Conservation (phyloP, 1,139 yeast genomes). For the Pichia sp. region DNA sequence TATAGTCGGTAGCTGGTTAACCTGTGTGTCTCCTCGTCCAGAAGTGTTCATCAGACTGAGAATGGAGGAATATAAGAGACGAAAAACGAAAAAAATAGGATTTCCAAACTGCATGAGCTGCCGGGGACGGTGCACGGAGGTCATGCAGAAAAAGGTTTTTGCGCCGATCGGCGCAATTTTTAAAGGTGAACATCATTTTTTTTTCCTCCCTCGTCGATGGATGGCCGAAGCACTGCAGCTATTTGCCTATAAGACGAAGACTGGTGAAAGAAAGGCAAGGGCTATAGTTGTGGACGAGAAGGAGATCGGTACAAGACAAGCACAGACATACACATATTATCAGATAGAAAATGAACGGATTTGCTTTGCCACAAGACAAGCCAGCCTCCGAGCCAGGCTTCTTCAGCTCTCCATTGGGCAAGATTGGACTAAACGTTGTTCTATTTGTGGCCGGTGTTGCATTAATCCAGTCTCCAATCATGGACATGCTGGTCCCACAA, state of each 20-base stretch:
- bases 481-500: conserved; percentile 81
- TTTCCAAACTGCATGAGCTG: too few relatives aligned
- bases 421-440: conserved; percentile 57
- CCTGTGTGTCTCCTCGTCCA: too few relatives aligned
- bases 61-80: too few relatives aligned
- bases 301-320: not conserved
- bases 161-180: conserved; percentile 5
- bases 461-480: conserved; percentile 69
- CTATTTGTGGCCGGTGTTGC: conserved; percentile 70
- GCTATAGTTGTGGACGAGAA: not conserved
- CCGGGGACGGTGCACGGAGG: conserved; percentile 4
- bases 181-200: not conserved
- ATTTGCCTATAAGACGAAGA: not conserved
- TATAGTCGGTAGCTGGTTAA: too few relatives aligned
- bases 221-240: not conserved
- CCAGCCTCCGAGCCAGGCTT: conserved; percentile 37
- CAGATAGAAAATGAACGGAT: conserved; percentile 29
- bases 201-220: not conserved
- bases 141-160: not conserved
- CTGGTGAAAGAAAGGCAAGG: not conserved
- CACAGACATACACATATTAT: not conserved
- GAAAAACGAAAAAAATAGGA: too few relatives aligned
- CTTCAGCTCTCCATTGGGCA: conserved; percentile 60
- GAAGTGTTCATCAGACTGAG: too few relatives aligned
- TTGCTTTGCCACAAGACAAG: conserved; percentile 28